Conservation (phyloP, 305 asterid genomes). For the Andrographis paniculata region DNA sequence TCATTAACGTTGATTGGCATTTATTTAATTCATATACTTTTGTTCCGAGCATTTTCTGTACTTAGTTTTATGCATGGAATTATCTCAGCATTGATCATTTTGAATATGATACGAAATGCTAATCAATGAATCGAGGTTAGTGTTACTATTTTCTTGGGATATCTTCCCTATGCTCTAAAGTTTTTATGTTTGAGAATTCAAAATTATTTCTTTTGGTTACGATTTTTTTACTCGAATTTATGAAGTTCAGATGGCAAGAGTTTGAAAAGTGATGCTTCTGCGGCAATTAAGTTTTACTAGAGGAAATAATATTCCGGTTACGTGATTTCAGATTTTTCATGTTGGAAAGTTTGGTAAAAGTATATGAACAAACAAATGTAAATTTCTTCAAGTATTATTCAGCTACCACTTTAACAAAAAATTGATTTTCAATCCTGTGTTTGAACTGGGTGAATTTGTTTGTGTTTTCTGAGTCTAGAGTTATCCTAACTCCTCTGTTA, state of each 20-base stretch:
- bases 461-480: neutral
- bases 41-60: neutral
- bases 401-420: neutral
- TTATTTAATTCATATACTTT: neutral
- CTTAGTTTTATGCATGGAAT: neutral
- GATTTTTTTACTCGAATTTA: no score
- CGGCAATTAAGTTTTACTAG: neutral
- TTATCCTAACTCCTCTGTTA: conserved; percentile 1
- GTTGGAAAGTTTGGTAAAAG: no score
- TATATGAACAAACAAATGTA: neutral
- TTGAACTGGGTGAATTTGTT: neutral
- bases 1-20: conserved; percentile 1
- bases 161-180: neutral
- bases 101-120: neutral
- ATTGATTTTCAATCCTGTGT: neutral
- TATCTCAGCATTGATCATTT: neutral
- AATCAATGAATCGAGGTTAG: conserved; percentile 1
- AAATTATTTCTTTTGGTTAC: no score
- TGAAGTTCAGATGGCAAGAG: no score
- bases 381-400: neutral
- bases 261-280: neutral
- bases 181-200: no score
- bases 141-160: neutral
- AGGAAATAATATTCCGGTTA: neutral
- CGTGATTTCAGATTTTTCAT: no score